Percentiles rank a stretch among this genome's conserved stretches.
These are phyloP conservation scores for Aspergillus spinulosporus DNA, from an alignment of 2,329 filamentous ascomycete species.

Conservation along the genomic window DNA sequence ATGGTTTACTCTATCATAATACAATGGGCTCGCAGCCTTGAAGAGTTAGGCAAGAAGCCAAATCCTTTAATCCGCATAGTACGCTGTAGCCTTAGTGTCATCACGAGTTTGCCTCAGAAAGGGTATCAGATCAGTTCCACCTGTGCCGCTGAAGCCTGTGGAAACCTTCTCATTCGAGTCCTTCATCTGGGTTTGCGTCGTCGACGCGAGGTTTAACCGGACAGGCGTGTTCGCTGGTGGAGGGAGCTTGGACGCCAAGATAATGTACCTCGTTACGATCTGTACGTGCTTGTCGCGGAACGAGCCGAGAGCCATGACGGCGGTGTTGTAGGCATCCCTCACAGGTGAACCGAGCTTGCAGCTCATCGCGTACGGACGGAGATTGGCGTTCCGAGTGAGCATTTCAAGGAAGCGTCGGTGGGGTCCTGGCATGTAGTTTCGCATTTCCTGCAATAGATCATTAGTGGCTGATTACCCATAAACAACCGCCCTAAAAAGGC, in stretches of 20 bases:
- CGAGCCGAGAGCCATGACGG: constrained; percentile 45
- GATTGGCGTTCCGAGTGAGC: constrained; percentile 47
- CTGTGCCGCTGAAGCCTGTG: constrained; percentile 50
- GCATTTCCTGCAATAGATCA: constrained; percentile 46
- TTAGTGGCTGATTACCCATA: neutral
- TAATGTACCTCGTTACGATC: constrained; percentile 56
- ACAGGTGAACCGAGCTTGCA: constrained; percentile 37
- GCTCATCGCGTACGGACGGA: constrained; percentile 47
- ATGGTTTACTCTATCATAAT: neutral
- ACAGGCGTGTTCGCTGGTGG: constrained; percentile 18
- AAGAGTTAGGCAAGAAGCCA: neutral
- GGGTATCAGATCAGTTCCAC: constrained; percentile 55
- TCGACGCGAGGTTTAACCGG: constrained; percentile 47
- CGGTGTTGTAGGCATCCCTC: constrained; percentile 48
- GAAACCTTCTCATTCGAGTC: constrained; percentile 31
- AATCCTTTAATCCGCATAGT: constrained; percentile 24
- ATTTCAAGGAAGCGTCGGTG: constrained; percentile 54
- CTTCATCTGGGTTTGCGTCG: constrained; percentile 40
- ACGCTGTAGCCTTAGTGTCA: constrained; percentile 48
- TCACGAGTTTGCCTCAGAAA: constrained; percentile 56
- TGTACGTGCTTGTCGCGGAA: constrained; percentile 56
- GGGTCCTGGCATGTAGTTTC: constrained; percentile 56
- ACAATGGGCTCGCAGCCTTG: neutral
- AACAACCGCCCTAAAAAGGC: neutral
- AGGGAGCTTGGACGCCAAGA: constrained; percentile 42